Conservation (phyloP, 805 yeast species). For the Wickerhamiella dianesei region DNA sequence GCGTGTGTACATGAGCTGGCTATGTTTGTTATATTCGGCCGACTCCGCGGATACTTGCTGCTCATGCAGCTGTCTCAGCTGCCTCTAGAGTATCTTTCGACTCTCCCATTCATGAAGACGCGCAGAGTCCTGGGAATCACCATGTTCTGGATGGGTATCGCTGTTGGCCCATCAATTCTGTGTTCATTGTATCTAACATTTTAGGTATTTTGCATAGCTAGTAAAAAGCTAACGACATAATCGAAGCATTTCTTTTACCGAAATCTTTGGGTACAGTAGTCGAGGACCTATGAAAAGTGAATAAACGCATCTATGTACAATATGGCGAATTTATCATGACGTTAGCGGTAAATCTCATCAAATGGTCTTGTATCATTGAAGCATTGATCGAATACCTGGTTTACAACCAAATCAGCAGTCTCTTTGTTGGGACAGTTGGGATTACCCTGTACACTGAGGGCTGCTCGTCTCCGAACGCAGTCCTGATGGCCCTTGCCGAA, state of each 20-base stretch:
- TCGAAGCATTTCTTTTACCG: too few species aligned
- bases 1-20: conserved; percentile 80
- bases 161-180: conserved; percentile 78
- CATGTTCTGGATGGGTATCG: conserved; percentile 84
- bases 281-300: too few species aligned
- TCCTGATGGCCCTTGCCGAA: conserved; percentile 76
- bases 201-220: conserved; percentile 22
- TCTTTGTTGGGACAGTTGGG: conserved; percentile 63
- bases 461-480: conserved; percentile 83
- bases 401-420: conserved; percentile 67
- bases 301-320: too few species aligned
- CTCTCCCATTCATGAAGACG: conserved; percentile 42
- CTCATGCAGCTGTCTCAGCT: conserved; percentile 76
- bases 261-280: too few species aligned
- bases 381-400: conserved; percentile 84
- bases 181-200: conserved; percentile 73
- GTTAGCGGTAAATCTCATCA: conserved; percentile 69
- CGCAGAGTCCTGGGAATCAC: conserved; percentile 57
- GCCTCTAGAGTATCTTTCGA: conserved; percentile 57
- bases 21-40: conserved; percentile 77
- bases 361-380: conserved; percentile 93
- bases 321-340: background rate
- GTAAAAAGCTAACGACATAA: background rate
- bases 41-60: conserved; percentile 67
- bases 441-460: conserved; percentile 69